Percentiles rank a stretch among this genome's conserved stretches.
Conservation (phyloP, 139 green algal genomes). For the Coelastrella sp. region DNA sequence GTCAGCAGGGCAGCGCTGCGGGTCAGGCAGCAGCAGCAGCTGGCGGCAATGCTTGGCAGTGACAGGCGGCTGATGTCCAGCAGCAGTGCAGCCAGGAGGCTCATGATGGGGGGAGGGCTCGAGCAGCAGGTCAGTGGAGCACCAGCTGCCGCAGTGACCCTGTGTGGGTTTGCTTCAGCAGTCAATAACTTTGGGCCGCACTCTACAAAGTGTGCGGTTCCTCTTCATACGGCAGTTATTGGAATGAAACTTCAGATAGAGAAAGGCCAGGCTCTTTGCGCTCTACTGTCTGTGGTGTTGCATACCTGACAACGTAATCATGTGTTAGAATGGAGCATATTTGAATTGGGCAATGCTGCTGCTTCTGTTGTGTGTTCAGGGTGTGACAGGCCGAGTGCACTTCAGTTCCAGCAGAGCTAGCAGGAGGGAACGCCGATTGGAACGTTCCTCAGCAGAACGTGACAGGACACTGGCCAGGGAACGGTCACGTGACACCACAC, state of each 20-base stretch:
- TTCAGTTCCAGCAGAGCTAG: not conserved
- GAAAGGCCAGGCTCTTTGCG: too few species aligned
- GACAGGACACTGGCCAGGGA: not conserved
- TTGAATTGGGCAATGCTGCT: not conserved
- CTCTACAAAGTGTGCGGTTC: too few species aligned
- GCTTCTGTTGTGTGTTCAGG: not conserved
- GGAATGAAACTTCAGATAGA: too few species aligned
- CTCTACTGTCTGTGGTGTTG: not conserved
- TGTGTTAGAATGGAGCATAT: not conserved
- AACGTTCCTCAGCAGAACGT: not conserved
- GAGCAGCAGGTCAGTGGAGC: not conserved
- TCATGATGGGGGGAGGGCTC: not conserved
- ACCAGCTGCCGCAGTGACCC: not conserved
- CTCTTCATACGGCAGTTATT: too few species aligned
- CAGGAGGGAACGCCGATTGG: not conserved
- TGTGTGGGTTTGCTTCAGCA: not conserved
- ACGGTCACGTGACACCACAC: not conserved
- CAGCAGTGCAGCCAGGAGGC: not conserved
- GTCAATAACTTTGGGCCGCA: too few species aligned
- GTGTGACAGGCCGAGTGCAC: not conserved
- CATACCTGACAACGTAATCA: not conserved
- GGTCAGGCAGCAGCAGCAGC: slow-evolving; percentile 34
- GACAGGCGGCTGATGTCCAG: not conserved
- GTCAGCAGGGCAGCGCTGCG: not conserved
- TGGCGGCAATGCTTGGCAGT: not conserved